Evolutionary conservation across 2,329 filamentous ascomycete species (phyloP).

Genomic region (Endothia cerciana): DNA sequence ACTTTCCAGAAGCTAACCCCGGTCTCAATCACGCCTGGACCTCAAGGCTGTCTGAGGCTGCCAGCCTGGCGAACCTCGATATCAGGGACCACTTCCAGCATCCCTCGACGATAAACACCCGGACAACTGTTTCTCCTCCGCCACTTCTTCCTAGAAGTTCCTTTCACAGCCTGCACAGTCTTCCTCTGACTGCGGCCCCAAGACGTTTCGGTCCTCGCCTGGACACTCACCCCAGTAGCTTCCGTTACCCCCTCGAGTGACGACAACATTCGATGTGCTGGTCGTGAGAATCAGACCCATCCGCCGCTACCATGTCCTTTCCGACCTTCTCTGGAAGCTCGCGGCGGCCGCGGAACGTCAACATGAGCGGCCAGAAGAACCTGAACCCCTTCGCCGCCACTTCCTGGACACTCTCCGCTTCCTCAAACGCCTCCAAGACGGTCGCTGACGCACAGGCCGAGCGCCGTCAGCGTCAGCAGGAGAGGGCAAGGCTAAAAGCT

Average conservation of each 20-base stretch:
- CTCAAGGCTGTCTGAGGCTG: background rate
- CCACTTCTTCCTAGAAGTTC: background rate
- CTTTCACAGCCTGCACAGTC: background rate
- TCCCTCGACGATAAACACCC: background rate
- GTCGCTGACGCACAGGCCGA: slow-evolving; percentile 88
- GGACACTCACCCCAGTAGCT: background rate
- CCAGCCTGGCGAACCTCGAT: slow-evolving; percentile 8
- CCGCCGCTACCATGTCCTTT: slow-evolving; percentile 66
- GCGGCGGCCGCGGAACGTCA: slow-evolving; percentile 86
- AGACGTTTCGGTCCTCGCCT: background rate
- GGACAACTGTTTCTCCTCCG: background rate
- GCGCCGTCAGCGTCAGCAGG: slow-evolving; percentile 76
- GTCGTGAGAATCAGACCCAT: background rate
- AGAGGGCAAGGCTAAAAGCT: slow-evolving; percentile 77
- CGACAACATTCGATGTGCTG: slow-evolving; percentile 13
- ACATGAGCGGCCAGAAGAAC: slow-evolving; percentile 79
- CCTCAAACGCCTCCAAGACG: slow-evolving; percentile 72
- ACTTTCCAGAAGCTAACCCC: slow-evolving; percentile 32
- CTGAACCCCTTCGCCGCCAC: slow-evolving; percentile 77
- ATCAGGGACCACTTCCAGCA: background rate
- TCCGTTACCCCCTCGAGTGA: background rate
- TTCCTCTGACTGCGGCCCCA: background rate
- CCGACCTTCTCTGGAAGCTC: slow-evolving; percentile 88
- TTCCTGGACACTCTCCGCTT: slow-evolving; percentile 58
- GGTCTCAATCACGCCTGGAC: background rate